Conservation (phyloP, 73 alveolate species). For the Uronychia setigera region DNA sequence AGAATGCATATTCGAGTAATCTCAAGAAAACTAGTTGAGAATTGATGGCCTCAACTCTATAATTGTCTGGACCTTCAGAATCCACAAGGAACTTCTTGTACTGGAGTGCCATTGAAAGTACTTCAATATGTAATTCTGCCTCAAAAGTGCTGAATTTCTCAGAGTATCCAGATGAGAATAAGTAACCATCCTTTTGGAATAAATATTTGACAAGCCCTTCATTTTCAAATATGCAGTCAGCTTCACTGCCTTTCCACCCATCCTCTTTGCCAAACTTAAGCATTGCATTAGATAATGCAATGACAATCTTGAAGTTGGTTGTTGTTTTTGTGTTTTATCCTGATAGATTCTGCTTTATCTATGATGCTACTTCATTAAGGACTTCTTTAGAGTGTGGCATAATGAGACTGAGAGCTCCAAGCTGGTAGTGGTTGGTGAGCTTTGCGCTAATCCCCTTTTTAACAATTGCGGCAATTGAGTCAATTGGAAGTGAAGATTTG, state of each 20-base stretch:
- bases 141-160: background rate
- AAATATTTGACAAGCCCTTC: background rate
- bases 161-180: background rate
- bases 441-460: background rate
- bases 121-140: background rate
- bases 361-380: background rate
- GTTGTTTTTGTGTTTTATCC: background rate
- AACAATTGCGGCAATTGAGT: background rate
- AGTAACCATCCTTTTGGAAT: background rate
- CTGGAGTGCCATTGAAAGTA: background rate
- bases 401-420: background rate
- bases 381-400: background rate
- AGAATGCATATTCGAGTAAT: background rate
- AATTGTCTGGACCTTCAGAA: background rate
- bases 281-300: background rate
- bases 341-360: background rate
- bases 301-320: background rate
- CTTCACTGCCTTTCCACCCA: background rate
- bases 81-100: background rate
- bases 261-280: background rate
- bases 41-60: background rate
- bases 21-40: background rate
- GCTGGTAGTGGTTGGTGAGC: background rate
- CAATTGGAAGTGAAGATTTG: background rate
- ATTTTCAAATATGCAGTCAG: background rate